Evolutionary conservation across 2,329 filamentous ascomycete genomes (phyloP).

Genomic region (Phialophora chinensis): DNA sequence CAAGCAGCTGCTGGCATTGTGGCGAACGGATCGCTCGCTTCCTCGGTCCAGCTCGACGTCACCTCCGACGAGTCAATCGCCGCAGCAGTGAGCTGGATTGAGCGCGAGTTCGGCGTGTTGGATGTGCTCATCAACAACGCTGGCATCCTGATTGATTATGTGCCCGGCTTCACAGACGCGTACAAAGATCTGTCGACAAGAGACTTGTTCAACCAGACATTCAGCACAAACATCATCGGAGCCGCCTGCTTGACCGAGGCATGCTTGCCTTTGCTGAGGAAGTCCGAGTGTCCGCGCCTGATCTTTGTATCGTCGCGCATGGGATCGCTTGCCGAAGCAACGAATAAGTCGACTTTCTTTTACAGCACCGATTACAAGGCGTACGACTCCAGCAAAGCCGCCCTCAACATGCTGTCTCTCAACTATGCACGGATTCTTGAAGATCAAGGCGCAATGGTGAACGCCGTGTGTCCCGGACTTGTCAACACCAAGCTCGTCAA

Average conservation of each 20-base stretch:
- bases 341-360: conserved; percentile 41
- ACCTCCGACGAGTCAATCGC: conserved; percentile 25
- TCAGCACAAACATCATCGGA: conserved; percentile 52
- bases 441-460: conserved; percentile 22
- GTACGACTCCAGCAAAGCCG: conserved; percentile 53
- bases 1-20: conserved; percentile 40
- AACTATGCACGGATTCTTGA: conserved; percentile 25
- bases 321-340: conserved; percentile 44
- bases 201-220: conserved; percentile 48
- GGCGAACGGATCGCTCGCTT: conserved; percentile 38
- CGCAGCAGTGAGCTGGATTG: conserved; percentile 22
- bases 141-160: conserved; percentile 67
- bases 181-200: conserved; percentile 41
- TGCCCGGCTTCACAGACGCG: conserved; percentile 22
- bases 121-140: conserved; percentile 41
- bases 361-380: conserved; percentile 44
- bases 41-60: conserved; percentile 32
- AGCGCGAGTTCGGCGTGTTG: conserved; percentile 22
- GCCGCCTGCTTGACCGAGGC: conserved; percentile 49
- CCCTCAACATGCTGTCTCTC: conserved; percentile 49
- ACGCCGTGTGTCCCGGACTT: conserved; percentile 27
- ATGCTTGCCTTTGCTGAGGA: conserved; percentile 49
- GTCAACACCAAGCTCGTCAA: conserved; percentile 19
- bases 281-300: conserved; percentile 44
- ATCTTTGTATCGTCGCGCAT: conserved; percentile 50